Base-by-base conservation (phyloP, 345 rosid species). In the Barbarea vulgaris region DNA sequence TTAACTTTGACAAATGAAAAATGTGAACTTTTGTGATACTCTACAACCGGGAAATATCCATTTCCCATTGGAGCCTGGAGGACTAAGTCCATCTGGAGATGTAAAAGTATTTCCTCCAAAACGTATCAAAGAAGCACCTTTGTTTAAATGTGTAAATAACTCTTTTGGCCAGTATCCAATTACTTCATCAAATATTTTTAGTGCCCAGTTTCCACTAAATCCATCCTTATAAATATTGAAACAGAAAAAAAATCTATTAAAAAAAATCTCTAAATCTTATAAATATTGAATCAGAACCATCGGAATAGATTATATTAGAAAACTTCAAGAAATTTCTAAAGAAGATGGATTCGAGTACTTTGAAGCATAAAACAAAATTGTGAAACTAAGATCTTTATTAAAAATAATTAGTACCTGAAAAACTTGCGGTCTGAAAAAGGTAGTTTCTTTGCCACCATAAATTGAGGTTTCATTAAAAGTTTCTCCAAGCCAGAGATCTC, bases 31-130 rank as follows among this genome's bases (percentile, higher is more conserved):
- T 11, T 64, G 12, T 36, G 30, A 48, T 11, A 60, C 13, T 71
- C 51, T 0, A 0, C 0, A 24, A 12, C 19, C 0, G 65, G 72
- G 66, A 74, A 55, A 55, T 53, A 18, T 7, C 71, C 78, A 64
- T 63, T 39, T n/a, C n/a, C n/a, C n/a, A n/a, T n/a, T n/a, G n/a
- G n/a, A n/a, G n/a, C n/a, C n/a, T n/a, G n/a, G n/a, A n/a, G n/a
- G n/a, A n/a, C n/a, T n/a, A n/a, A n/a, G n/a, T 21, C 70, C 77
- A 22, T 65, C 27, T 0, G 71, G 71, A 51, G 71, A 73, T 9
- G 22, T 6, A 63, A 9, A 53, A 31, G 57, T 55, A 17, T 33
- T 54, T 39, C 78, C 78, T 54, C 72, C 72, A 55, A 39, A 74
- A 5, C 78, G 55, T 17, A 74, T 31, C 27, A 46, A 19, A 15